Evolutionary conservation across 495 filamentous ascomycete species (phyloP), one percentile per base, ranked within the genome.

Genomic region (Oleoguttula mirabilis): DNA sequence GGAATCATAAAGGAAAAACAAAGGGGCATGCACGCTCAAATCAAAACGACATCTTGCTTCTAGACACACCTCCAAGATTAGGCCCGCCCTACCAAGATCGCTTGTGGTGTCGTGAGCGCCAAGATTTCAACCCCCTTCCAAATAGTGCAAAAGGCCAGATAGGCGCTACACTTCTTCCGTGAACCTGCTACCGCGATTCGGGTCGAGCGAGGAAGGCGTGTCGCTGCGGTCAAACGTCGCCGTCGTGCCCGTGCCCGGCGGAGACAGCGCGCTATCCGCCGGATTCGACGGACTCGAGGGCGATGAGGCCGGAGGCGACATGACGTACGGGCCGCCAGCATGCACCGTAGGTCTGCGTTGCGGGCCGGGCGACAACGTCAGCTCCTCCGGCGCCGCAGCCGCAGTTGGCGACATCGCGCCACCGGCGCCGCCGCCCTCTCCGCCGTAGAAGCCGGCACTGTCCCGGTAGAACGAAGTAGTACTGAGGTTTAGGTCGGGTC

Each of bases 301-400:
- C 16, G 38, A 31, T 10, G 41, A 11, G 10, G 42, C 28, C 21
- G 42, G 3, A 3, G 47, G 15, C 2, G 25, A 34, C 36, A 45
- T 39, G 11, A 22, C 8, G 25, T 51, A 55, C 21, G 49, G 48
- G 3, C 50, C 53, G 2, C 45, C 45, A 2, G 31, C 32, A 21
- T 53, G 49, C 12, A 56, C 32, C n/a, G 41, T 50, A 10, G 54
- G 54, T 17, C 21, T 47, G 8, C 54, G 35, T 30, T 43, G 45
- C 19, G 54, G 54, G 6, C 54, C 50, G 23, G 54, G 54, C 22
- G 43, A 50, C 2, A 56, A 32, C 38, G 39, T 52, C 15, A 46
- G 21, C 16, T 43, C 32, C 21, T 41, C 41, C 8, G 7, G 12
- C 8, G 12, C 32, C 10, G 10, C 32, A n/a, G 25, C 25, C 7